Evolutionary conservation across 345 rosid species (phyloP).

Genomic region (Dipteronia dyeriana): DNA sequence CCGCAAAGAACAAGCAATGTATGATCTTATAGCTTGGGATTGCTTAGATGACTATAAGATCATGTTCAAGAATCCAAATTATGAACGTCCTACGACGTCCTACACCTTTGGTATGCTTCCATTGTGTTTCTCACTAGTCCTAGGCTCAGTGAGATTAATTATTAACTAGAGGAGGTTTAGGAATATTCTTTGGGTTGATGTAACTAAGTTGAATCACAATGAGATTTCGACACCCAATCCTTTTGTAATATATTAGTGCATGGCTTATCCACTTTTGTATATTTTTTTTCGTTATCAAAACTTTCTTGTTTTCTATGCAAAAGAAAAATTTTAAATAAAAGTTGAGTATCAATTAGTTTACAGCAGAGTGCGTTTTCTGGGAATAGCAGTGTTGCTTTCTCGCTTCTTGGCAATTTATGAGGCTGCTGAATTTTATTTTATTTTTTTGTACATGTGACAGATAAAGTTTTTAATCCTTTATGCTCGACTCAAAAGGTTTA

Average conservation of each 20-base stretch:
- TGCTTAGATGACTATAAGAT: constrained; percentile 67
- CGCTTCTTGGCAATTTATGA: not conserved
- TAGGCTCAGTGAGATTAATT: not conserved
- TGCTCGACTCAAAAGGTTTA: constrained; percentile 71
- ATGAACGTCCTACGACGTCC: constrained; percentile 45
- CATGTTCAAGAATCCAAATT: constrained; percentile 63
- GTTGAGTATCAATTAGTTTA: not conserved
- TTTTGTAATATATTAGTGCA: not conserved
- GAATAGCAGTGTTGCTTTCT: constrained; percentile 7
- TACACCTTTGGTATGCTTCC: constrained; percentile 62
- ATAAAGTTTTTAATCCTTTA: constrained; percentile 75
- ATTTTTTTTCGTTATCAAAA: not conserved
- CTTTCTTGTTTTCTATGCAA: not conserved
- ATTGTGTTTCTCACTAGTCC: not conserved
- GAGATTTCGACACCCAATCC: not conserved
- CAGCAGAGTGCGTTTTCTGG: not conserved
- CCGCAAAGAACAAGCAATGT: constrained; percentile 79
- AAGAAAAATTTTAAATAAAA: not conserved
- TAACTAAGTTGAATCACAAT: not conserved
- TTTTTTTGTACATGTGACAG: constrained; percentile 35
- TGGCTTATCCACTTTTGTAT: not conserved
- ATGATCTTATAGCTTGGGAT: constrained; percentile 95
- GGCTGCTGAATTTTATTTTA: not conserved
- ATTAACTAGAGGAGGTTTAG: not conserved
- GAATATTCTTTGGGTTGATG: not conserved